Base-by-base conservation (phyloP, 257 asterid species). In the Nicotiana tabacum region DNA sequence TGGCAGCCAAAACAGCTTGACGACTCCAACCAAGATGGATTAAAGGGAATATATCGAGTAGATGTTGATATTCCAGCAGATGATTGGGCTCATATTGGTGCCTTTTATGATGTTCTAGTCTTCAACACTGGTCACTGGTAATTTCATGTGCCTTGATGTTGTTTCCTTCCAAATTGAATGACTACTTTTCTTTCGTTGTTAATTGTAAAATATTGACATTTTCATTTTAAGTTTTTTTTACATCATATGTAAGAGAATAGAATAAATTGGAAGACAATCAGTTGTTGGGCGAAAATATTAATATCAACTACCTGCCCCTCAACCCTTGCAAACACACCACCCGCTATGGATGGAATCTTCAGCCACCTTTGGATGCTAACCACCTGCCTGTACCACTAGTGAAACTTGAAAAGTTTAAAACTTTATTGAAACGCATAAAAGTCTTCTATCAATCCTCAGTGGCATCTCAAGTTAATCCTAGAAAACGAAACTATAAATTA, bases 101-200 rank as follows among this genome's bases (percentile, higher is more conserved):
- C 85, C 85, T 93, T 96, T 89, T 94, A 94, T 83, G 86, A 90
- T 86, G 97, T 96, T 77, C 87, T 94, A 72, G 88, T 96, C 83
- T 96, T 94, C 91, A 96, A 94, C 86, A 96, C 98, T 81, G 98
- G 99, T 76, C 98, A 94, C 83, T 96, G 98, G 99, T 94, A 83
- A 92, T 65, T 85, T 82, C 80, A 82, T 70, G 7, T 80, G 87
- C 88, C 67, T 81, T 74, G 15, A 18, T 66, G 67, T 51, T 61
- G 60, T 61, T 43, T 18, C 3, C 3, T n/a, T 72, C 60, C 78
- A 46, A 46, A 46, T 12, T 21, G 24, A 6, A 24, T 3, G 78
- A 13, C 37, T 61, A 12, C 60, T 72, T 72, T 24, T 69, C 18
- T 72, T 46, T 24, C 78, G 43, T 56, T n/a, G 57, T 70, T 70